A percentile compares a stretch with the other conserved stretches of the same genome.
Evolutionary conservation across 495 filamentous ascomycete genomes (phyloP).

Genomic region (Penicillium paradoxum): DNA sequence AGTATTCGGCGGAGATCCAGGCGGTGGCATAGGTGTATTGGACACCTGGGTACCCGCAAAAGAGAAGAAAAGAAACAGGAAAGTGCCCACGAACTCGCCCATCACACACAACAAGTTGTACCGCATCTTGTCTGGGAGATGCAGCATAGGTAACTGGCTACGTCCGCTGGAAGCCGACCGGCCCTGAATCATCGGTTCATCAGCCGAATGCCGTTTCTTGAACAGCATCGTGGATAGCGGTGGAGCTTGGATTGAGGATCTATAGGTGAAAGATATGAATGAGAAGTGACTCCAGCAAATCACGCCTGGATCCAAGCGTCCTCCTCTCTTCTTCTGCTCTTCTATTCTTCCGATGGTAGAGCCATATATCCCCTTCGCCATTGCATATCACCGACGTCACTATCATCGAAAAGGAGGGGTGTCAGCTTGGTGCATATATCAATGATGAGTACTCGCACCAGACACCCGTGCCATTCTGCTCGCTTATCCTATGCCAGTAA

Average conservation of each 20-base stretch:
- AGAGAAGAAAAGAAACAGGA: slow-evolving; percentile 77
- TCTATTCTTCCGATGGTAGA: neutral
- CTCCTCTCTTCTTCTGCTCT: no score
- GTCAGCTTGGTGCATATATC: slow-evolving; percentile 9
- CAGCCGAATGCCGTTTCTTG: slow-evolving; percentile 10
- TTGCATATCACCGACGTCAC: slow-evolving; percentile 18
- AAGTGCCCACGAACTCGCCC: slow-evolving; percentile 76
- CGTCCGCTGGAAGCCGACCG: slow-evolving; percentile 4
- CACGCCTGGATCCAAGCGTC: no score
- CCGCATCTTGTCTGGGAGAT: slow-evolving; percentile 30
- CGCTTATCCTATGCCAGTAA: neutral
- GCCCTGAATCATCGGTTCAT: slow-evolving; percentile 12
- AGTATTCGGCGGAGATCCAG: slow-evolving; percentile 36
- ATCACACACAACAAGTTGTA: slow-evolving; percentile 55
- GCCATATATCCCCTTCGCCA: neutral
- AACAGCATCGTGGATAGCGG: neutral
- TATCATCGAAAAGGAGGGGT: neutral
- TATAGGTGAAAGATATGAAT: no score
- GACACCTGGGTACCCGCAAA: slow-evolving; percentile 75
- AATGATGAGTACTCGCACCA: slow-evolving; percentile 8
- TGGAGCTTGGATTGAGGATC: no score
- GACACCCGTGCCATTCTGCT: neutral
- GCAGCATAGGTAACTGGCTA: slow-evolving; percentile 39
- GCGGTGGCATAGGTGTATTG: slow-evolving; percentile 42
- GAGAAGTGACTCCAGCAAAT: no score